Evolutionary conservation across 768 basidiomycete genomes (phyloP).

Genomic region (Crepidotus variabilis): DNA sequence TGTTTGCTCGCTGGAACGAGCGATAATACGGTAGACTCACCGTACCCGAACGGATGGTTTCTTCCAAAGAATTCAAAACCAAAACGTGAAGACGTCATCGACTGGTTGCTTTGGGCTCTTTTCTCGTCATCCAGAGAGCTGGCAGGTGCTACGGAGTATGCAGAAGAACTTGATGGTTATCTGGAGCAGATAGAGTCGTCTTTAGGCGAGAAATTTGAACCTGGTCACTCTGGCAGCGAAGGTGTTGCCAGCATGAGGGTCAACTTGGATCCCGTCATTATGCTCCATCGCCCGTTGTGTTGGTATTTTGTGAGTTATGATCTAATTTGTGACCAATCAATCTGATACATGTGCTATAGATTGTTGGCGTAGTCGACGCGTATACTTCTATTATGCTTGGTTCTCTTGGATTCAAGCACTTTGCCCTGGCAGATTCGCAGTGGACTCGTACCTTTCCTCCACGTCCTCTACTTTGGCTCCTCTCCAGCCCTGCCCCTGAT

Average conservation of each 20-base stretch:
- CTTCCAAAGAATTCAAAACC: slow-evolving; percentile 20
- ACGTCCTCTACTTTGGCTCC: slow-evolving; percentile 37
- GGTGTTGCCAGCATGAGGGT: slow-evolving; percentile 43
- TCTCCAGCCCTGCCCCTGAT: slow-evolving; percentile 40
- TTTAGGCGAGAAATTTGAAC: slow-evolving; percentile 35
- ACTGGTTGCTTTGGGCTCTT: slow-evolving; percentile 67
- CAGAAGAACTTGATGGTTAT: slow-evolving; percentile 50
- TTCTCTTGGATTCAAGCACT: slow-evolving; percentile 51
- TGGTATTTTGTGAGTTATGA: slow-evolving; percentile 54
- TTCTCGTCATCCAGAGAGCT: slow-evolving; percentile 39
- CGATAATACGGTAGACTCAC: slow-evolving; percentile 20
- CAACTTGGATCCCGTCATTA: slow-evolving; percentile 54
- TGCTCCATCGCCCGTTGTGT: slow-evolving; percentile 53
- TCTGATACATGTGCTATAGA: slow-evolving; percentile 20
- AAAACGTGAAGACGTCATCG: slow-evolving; percentile 44
- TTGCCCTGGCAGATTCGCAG: slow-evolving; percentile 27
- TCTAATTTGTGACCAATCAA: neutral
- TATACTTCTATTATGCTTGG: slow-evolving; percentile 36
- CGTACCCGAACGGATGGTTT: slow-evolving; percentile 52
- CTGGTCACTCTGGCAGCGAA: slow-evolving; percentile 29
- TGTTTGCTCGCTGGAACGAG: slow-evolving; percentile 30
- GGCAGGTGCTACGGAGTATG: slow-evolving; percentile 30
- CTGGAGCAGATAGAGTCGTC: slow-evolving; percentile 33
- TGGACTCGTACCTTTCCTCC: slow-evolving; percentile 48
- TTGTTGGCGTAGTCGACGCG: slow-evolving; percentile 49